Conservation (phyloP, 2,329 filamentous ascomycete genomes). For the Hirsutella thompsonii region DNA sequence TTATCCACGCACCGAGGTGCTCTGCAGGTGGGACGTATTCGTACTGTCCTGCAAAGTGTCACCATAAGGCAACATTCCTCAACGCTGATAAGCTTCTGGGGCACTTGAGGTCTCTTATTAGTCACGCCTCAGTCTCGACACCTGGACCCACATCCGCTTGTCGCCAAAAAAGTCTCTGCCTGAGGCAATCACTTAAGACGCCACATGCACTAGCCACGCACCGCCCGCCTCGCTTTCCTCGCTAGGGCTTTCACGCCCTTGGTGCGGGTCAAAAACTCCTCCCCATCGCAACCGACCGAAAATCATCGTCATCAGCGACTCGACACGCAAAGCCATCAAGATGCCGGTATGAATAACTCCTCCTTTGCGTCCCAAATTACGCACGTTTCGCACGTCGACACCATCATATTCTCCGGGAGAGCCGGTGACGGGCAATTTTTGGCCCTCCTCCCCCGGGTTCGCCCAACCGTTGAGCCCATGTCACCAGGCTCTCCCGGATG, state of each 20-base stretch:
- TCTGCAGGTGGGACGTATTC: no score
- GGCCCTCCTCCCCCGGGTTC: not conserved
- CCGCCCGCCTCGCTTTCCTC: conserved; percentile 6
- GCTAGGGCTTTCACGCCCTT: conserved; percentile 27
- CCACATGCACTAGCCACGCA: conserved; percentile 4
- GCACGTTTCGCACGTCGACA: not conserved
- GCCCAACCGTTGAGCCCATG: not conserved
- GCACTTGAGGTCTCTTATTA: no score
- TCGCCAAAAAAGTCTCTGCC: no score
- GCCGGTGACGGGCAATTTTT: no score
- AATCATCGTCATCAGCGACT: conserved; percentile 21
- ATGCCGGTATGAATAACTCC: conserved; percentile 24
- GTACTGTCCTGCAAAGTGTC: no score
- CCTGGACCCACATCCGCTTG: no score
- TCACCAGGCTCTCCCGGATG: not conserved
- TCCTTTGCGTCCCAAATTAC: not conserved
- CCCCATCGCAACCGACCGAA: conserved; percentile 14
- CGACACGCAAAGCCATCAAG: conserved; percentile 25
- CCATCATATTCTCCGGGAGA: no score
- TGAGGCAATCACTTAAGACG: not conserved
- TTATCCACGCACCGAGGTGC: no score
- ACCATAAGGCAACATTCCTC: no score
- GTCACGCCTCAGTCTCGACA: no score
- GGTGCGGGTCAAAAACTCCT: conserved; percentile 19
- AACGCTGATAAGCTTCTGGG: no score